Conservation (phyloP, 2,329 filamentous ascomycete species). For the Chaetomium olivaceum region DNA sequence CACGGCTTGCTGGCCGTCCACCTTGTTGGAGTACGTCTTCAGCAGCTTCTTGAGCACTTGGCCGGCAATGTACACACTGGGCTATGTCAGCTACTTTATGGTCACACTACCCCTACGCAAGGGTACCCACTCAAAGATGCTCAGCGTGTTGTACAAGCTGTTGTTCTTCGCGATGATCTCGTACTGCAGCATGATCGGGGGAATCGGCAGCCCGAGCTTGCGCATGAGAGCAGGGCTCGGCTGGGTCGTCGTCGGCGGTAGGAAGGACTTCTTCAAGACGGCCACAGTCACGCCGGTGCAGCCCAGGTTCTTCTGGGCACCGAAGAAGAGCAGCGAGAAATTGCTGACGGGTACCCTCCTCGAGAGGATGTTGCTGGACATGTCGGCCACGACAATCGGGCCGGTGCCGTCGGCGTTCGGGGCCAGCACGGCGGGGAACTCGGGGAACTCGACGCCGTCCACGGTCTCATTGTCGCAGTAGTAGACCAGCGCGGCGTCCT, state of each 20-base stretch:
- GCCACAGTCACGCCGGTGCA: slow-evolving; percentile 83
- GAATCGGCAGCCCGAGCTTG: slow-evolving; percentile 72
- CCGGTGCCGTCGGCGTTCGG: slow-evolving; percentile 60
- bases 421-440: slow-evolving; percentile 65
- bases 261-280: slow-evolving; percentile 77
- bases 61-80: slow-evolving; percentile 54
- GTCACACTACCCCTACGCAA: not conserved
- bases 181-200: slow-evolving; percentile 79
- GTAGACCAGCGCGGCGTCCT: slow-evolving; percentile 74
- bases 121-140: slow-evolving; percentile 73
- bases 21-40: slow-evolving; percentile 63
- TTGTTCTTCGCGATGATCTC: slow-evolving; percentile 88
- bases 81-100: slow-evolving; percentile 6
- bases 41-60: slow-evolving; percentile 80
- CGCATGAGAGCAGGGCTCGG: slow-evolving; percentile 70
- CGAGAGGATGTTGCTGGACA: slow-evolving; percentile 92
- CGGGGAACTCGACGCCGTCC: slow-evolving; percentile 86
- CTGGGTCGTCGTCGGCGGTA: slow-evolving; percentile 66
- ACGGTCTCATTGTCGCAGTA: slow-evolving; percentile 94
- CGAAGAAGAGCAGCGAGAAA: slow-evolving; percentile 84
- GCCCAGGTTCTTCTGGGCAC: slow-evolving; percentile 93
- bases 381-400: slow-evolving; percentile 83
- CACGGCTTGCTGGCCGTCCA: slow-evolving; percentile 74
- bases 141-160: slow-evolving; percentile 92
- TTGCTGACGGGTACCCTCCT: slow-evolving; percentile 74